Conservation (phyloP, 164 flowering plant species). For the Sedum album region DNA sequence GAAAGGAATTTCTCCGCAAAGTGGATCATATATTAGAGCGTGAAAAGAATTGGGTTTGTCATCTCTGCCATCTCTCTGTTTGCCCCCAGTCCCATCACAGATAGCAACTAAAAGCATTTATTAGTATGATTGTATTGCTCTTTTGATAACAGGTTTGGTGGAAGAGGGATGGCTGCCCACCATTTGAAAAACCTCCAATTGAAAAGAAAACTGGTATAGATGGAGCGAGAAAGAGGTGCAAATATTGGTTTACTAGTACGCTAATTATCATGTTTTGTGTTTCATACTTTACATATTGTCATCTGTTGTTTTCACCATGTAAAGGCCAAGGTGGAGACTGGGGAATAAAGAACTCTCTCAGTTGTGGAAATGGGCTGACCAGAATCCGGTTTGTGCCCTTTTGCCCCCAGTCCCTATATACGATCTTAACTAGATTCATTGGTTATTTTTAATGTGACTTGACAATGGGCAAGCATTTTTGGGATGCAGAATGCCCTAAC, state of each 20-base stretch:
- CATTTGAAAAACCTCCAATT: slow-evolving; percentile 74
- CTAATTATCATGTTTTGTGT: background rate
- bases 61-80: slow-evolving; percentile 4
- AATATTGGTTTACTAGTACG: background rate
- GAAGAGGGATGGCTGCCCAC: slow-evolving; percentile 96
- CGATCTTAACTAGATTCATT: background rate
- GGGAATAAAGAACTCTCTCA: slow-evolving; percentile 96
- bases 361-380: slow-evolving; percentile 97
- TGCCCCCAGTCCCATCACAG: background rate
- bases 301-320: slow-evolving; percentile 16
- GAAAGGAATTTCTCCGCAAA: slow-evolving; percentile 75
- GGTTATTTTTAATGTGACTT: background rate
- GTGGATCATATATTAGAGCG: slow-evolving; percentile 93
- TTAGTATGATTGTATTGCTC: background rate
- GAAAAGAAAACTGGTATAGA: slow-evolving; percentile 65
- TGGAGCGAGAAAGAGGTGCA: slow-evolving; percentile 65
- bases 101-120: too few species aligned
- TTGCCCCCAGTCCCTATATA: background rate
- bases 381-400: slow-evolving; percentile 54
- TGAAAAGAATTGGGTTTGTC: slow-evolving; percentile 88
- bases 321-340: slow-evolving; percentile 83
- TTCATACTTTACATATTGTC: background rate
- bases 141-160: slow-evolving; percentile 70
- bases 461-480: slow-evolving; percentile 36
- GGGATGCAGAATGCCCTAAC: slow-evolving; percentile 93